Evolutionary conservation across 2,329 filamentous ascomycete genomes (phyloP).

Genomic region (Ophiostoma montium): DNA sequence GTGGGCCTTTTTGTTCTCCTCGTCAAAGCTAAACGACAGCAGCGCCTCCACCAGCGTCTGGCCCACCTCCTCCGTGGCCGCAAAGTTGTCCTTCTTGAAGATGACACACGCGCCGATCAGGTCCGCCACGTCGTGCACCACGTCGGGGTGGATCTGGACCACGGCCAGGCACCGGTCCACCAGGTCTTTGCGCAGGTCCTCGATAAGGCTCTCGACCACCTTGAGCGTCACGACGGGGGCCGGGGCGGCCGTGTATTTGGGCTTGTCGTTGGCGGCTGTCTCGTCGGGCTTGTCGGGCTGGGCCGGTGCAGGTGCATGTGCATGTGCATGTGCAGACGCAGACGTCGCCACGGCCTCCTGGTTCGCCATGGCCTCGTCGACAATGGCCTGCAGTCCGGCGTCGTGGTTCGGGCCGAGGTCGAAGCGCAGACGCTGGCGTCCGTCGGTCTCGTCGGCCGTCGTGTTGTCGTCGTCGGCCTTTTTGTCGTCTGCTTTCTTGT

Average conservation of each 20-base stretch:
- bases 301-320: neutral
- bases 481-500: too few relatives aligned
- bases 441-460: too few relatives aligned
- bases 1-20: conserved; percentile 50
- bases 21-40: conserved; percentile 49
- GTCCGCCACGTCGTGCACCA: conserved; percentile 83
- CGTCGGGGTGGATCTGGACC: conserved; percentile 71
- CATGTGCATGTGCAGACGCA: neutral
- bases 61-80: conserved; percentile 51
- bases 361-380: neutral
- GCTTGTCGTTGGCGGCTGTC: conserved; percentile 15
- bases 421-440: neutral
- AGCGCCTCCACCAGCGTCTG: conserved; percentile 73
- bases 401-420: neutral
- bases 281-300: conserved; percentile 12
- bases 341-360: neutral
- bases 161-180: conserved; percentile 87
- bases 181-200: conserved; percentile 57
- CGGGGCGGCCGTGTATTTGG: too few relatives aligned
- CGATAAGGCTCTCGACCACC: conserved; percentile 63
- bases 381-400: neutral
- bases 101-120: conserved; percentile 61
- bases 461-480: too few relatives aligned
- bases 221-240: conserved; percentile 54
- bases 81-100: conserved; percentile 31